A percentile compares a stretch with the other conserved stretches of the same genome.
Evolutionary conservation across 305 asterid species (phyloP).

Genomic region (Rubia occidens): DNA sequence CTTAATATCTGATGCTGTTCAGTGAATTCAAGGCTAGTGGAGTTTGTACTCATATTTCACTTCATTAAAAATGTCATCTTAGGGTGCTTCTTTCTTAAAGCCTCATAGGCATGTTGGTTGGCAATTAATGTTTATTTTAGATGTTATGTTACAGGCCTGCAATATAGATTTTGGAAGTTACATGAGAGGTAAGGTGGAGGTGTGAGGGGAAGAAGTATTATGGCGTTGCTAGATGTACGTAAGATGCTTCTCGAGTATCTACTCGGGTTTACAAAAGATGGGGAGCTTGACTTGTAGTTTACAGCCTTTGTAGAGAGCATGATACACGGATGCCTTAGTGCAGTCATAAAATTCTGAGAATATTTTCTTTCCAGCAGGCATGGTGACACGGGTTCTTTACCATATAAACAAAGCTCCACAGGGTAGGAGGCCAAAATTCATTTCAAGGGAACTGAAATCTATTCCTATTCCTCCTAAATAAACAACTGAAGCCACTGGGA

Average conservation of each 20-base stretch:
- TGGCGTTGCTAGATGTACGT: not conserved
- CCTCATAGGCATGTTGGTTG: not conserved
- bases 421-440: not conserved
- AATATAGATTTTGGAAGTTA: not conserved
- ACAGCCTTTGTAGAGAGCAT: not conserved
- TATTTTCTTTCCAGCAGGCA: not conserved
- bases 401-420: not conserved
- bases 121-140: not conserved
- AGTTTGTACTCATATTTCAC: not conserved
- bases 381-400: too few relatives aligned
- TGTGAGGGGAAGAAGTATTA: not conserved
- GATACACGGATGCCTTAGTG: too few relatives aligned
- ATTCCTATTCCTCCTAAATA: too few relatives aligned
- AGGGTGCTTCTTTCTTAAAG: not conserved
- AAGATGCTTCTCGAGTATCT: not conserved
- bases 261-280: not conserved
- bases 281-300: slow-evolving; percentile 1
- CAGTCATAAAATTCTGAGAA: not conserved
- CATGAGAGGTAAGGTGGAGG: not conserved
- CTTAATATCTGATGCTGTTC: not conserved
- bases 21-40: not conserved
- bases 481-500: not conserved
- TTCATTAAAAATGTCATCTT: not conserved
- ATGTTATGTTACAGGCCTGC: not conserved
- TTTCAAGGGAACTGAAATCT: not conserved